Base-by-base conservation (phyloP, 2,329 filamentous ascomycete genomes). In the Pezizomycotina sp. region DNA sequence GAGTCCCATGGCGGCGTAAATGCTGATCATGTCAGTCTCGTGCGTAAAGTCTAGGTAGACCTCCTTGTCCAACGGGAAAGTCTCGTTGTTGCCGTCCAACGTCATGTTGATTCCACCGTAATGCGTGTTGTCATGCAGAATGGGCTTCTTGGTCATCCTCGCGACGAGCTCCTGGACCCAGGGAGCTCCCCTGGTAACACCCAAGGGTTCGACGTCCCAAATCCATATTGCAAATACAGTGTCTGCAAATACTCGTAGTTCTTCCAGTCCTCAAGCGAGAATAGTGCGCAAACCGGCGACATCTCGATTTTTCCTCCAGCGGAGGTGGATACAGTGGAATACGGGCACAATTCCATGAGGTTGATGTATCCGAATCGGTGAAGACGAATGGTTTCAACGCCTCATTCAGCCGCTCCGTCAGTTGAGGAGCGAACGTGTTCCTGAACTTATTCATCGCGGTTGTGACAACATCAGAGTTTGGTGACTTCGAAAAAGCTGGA, bases 11-110 rank as follows among this genome's bases (percentile, higher is more conserved):
- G 82, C 81, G 4, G 71, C 72, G 53, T 78, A 59, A 5, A 91
- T 71, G 5, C 68, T 67, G 19, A 69, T 71, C 72, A 93, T 82
- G 53, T 77, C 74, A 55, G 91, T 92, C 58, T 93, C 84, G 57
- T 93, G 84, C 45, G 74, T 80, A 53, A 93, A 92, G 57, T 93
- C 84, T 0, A 81, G 82, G 52, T 91, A 93, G 1, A 92, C 59
- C 7, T 67, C 50, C 20, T 56, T 55, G 15, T 58, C 64, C 0
- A 92, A 60, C 0, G 84, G 83, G 51, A 92, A 93, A 0, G 78
- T 84, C 5, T 57, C 53, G 0, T 66, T 58, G 39, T 71, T 63
- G 4, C 60, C 60, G 54, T 91, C 79, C 0, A 92, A 65, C 0
- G 83, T 92, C 21, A 60, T 62, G 56, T 93, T 92, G 4, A 75